These are phyloP conservation scores for Saccharomyces hybrid DNA, from an alignment of 1,139 yeast genomes.

Conservation along the genomic window DNA sequence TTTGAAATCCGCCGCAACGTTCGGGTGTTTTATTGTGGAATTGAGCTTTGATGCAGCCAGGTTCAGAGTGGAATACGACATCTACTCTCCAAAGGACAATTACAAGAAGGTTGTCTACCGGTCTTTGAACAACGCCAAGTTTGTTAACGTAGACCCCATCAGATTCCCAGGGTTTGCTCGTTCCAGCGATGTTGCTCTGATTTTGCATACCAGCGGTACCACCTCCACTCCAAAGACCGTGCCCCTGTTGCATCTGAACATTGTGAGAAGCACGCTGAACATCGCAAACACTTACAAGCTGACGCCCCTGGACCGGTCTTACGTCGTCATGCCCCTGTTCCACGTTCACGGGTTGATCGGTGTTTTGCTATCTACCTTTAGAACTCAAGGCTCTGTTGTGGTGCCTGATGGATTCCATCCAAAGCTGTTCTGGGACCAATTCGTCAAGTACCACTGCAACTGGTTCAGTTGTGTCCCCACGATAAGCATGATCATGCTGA, in stretches of 20 bases:
- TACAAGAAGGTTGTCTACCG: slow-evolving; percentile 26
- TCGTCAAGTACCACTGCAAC: slow-evolving; percentile 40
- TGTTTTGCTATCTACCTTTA: slow-evolving; percentile 51
- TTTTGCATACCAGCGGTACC: slow-evolving; percentile 64
- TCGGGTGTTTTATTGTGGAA: slow-evolving; percentile 44
- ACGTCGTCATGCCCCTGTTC: slow-evolving; percentile 65
- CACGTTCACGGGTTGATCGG: slow-evolving; percentile 67
- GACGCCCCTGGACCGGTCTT: slow-evolving; percentile 42
- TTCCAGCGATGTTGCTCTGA: slow-evolving; percentile 49
- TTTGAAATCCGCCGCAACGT: slow-evolving; percentile 43
- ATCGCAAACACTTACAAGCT: slow-evolving; percentile 49
- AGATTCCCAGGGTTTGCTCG: slow-evolving; percentile 38
- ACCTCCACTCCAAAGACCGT: slow-evolving; percentile 69
- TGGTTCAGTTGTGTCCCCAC: slow-evolving; percentile 77
- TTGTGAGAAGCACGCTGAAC: slow-evolving; percentile 50
- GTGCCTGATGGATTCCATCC: slow-evolving; percentile 58
- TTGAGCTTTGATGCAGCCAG: slow-evolving; percentile 38
- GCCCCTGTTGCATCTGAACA: slow-evolving; percentile 55
- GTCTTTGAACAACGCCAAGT: slow-evolving; percentile 29
- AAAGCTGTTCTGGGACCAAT: slow-evolving; percentile 49
- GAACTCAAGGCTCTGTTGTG: slow-evolving; percentile 52
- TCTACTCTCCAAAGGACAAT: slow-evolving; percentile 32
- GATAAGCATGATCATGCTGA: slow-evolving; percentile 55
- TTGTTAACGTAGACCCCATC: slow-evolving; percentile 19
- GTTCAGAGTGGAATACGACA: slow-evolving; percentile 36